Evolutionary conservation across 768 basidiomycete genomes (phyloP), one percentile per base, ranked within the genome.

Genomic region (Favolaschia claudopus): DNA sequence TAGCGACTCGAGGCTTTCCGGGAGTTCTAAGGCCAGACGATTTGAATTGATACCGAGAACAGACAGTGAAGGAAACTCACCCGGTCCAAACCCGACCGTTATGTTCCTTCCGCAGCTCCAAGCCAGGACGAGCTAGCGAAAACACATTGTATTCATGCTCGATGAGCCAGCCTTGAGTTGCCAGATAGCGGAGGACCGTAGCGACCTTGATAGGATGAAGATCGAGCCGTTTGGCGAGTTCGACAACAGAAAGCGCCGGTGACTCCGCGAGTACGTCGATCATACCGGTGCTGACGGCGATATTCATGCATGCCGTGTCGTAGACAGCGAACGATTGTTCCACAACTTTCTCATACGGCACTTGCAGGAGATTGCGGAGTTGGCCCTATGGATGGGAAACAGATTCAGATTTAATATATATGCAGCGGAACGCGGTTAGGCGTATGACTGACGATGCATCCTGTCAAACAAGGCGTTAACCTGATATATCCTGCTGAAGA

Each of bases 161-260:
- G 13, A 52, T 3, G 13, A 52, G 42, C 50, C 50, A 52, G n/a
- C 50, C 50, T 24, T 52, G 50, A 13, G 50, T 29, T 52, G 50
- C 50, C 20, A 52, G 39, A 25, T 52, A 42, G 10, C 50, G 38
- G 28, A 52, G 5, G 6, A 52, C 29, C 4, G 39, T 52, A 3
- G 31, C 12, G 3, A 52, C 50, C 31, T 52, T 52, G 9, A 24
- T 29, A 14, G 50, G 50, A 32, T 52, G 25, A 20, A 52, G 20
- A 22, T 24, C 13, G 7, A 52, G 29, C 2, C 25, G 5, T 1
- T 31, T 17, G 4, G 50, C 25, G 17, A 52, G 15, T 15, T 52
- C 39, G 10, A 20, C 7, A 17, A 52, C 24, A 7, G 50, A 52
- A 36, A 20, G 29, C 12, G 19, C 29, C 14, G 25, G n/a, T 7